Base-by-base conservation (phyloP, 805 yeast genomes). In the Teunomyces kruisii region DNA sequence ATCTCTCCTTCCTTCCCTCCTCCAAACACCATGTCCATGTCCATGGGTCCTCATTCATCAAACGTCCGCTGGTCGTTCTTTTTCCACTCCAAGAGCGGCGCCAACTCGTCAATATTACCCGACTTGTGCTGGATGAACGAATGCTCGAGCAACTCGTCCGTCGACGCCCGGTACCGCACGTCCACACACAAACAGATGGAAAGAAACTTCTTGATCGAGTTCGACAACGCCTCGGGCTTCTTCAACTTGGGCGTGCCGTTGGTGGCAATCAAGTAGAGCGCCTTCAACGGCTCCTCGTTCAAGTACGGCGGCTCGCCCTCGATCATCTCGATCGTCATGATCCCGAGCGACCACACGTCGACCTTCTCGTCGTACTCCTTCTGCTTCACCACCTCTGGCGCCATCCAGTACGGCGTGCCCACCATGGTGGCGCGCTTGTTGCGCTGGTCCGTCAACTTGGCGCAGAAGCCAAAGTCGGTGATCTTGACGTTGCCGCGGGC, bases 161-260 rank as follows among this genome's bases (percentile, higher is more conserved):
- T 88, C 13, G 85, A 79, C 1, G 98, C 98, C 55, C 99, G 80
- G 59, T 85, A 86, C 56, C 86, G 80, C 35, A 90, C 96, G 64
- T 95, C 98, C 30, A 92, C 98, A 67, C 97, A 89, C 19, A 94
- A 74, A 70, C 98, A 90, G 50, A 90, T 88, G 42, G 91, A 83
- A 62, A 94, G 75, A 62, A 94, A 94, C 60, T 86, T 82, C 72
- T 88, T 89, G 47, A 95, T 85, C 28, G 84, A 81, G 46, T 83
- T 75, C 8, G 92, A 82, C 48, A 94, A 71, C 31, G 73, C 56
- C 44, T 83, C 89, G 2, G 92, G 90, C 40, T 69, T 70, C 61
- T 83, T 84, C 53, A 86, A 71, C 58, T 83, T 81, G 6, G 94
- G 94, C 16, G 91, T 86, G 28, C 94, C 94, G 58, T 84, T 86